These are phyloP conservation scores for Neocatenulostroma microsporum DNA, from an alignment of 2,329 filamentous ascomycete species.

Conservation along the genomic window DNA sequence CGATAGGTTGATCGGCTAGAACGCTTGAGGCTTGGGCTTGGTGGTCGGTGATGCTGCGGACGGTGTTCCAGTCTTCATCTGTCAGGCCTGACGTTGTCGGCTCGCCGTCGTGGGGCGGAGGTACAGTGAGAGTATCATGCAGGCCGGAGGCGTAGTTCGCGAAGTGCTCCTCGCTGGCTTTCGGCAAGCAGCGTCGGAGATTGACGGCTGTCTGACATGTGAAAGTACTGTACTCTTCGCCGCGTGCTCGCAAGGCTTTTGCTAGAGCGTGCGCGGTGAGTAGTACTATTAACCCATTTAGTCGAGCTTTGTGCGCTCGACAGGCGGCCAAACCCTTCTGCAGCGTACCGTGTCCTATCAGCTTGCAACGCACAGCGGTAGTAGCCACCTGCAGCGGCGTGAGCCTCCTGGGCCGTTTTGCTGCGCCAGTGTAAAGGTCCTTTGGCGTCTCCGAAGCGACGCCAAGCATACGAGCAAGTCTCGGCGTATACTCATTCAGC, in stretches of 20 bases:
- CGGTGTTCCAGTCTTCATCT: slow-evolving; percentile 28
- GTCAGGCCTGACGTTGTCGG: too few species aligned
- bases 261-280: slow-evolving; percentile 35
- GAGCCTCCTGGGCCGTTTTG: slow-evolving; percentile 8
- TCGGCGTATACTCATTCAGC: slow-evolving; percentile 33
- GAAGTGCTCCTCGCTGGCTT: slow-evolving; percentile 30
- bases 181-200: slow-evolving; percentile 32
- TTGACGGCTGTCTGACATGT: slow-evolving; percentile 35
- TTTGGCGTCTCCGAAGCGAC: slow-evolving; percentile 26
- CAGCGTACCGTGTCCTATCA: slow-evolving; percentile 26
- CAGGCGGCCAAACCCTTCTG: slow-evolving; percentile 24
- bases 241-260: slow-evolving; percentile 19
- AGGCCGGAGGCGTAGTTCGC: slow-evolving; percentile 27
- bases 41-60: slow-evolving; percentile 24
- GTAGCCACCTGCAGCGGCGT: slow-evolving; percentile 6
- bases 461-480: slow-evolving; percentile 27
- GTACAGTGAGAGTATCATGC: slow-evolving; percentile 10
- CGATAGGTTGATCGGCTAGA: slow-evolving; percentile 36
- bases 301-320: slow-evolving; percentile 30
- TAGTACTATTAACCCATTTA: slow-evolving; percentile 37
- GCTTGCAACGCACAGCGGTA: slow-evolving; percentile 28
- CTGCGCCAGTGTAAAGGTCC: slow-evolving; percentile 19
- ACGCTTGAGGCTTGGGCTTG: slow-evolving; percentile 28
- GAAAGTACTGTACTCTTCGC: slow-evolving; percentile 26
- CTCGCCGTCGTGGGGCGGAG: not conserved